phyloP scores from a whole-genome alignment of 176 grass and related monocot genomes.

The Oryza australiensis region DNA sequence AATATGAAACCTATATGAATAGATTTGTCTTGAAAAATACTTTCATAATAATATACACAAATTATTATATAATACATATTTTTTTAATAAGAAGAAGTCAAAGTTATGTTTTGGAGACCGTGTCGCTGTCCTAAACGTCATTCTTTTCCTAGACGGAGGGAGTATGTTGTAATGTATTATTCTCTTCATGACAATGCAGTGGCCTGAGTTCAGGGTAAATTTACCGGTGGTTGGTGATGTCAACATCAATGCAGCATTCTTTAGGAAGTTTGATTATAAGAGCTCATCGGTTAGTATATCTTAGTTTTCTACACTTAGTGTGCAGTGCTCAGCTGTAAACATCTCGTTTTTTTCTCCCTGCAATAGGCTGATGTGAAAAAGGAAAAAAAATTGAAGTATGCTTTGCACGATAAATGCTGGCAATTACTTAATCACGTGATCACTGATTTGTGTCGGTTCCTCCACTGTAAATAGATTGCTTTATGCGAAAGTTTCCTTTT shows the following conservation, averaged over 20 bases:
- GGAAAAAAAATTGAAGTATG: background rate
- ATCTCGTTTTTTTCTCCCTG: background rate
- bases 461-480: background rate
- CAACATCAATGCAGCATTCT: constrained; percentile 78
- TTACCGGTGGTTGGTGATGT: constrained; percentile 78
- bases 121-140: too few species aligned
- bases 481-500: background rate
- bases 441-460: constrained; percentile 7
- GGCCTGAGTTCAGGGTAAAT: constrained; percentile 74
- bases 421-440: constrained; percentile 6
- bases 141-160: too few species aligned
- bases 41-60: too few species aligned
- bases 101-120: too few species aligned
- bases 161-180: constrained; percentile 14
- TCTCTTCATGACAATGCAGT: constrained; percentile 59
- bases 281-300: constrained; percentile 67
- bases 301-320: constrained; percentile 3
- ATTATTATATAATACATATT: too few species aligned
- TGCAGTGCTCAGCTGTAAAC: background rate
- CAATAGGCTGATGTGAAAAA: constrained; percentile 1
- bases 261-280: constrained; percentile 91
- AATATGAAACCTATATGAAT: too few species aligned
- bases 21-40: too few species aligned
- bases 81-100: too few species aligned
- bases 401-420: background rate